Conservation (phyloP, 2,329 filamentous ascomycete genomes). For the Alternaria conjuncta region DNA sequence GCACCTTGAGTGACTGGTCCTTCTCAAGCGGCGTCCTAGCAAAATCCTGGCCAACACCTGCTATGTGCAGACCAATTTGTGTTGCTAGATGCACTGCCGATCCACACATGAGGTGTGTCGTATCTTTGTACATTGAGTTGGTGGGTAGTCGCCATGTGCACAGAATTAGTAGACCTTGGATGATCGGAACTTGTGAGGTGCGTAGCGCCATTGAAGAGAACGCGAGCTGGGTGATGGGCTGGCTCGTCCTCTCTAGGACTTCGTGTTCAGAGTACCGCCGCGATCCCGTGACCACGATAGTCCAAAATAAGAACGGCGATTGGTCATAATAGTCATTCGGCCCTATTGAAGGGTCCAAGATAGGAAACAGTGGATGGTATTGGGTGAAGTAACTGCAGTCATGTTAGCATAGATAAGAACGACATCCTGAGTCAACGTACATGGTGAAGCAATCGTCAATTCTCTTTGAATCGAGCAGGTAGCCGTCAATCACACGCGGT, state of each 20-base stretch:
- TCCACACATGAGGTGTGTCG: constrained; percentile 49
- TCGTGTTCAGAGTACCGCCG: constrained; percentile 47
- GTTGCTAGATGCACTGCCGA: constrained; percentile 51
- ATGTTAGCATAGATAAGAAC: constrained; percentile 17
- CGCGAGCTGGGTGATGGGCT: constrained; percentile 46
- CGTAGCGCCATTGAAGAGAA: constrained; percentile 48
- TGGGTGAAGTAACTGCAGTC: constrained; percentile 41
- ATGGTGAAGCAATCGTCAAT: constrained; percentile 47
- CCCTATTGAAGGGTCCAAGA: constrained; percentile 37
- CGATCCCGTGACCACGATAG: constrained; percentile 49
- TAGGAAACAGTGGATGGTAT: constrained; percentile 44
- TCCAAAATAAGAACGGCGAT: constrained; percentile 50
- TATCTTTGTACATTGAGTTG: constrained; percentile 51
- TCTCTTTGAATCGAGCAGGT: constrained; percentile 40
- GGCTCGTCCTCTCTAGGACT: constrained; percentile 41
- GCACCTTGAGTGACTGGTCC: constrained; percentile 43
- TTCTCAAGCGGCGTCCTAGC: constrained; percentile 46
- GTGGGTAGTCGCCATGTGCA: constrained; percentile 52
- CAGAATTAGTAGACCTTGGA: constrained; percentile 49
- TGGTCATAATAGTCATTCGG: constrained; percentile 45
- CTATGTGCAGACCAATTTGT: constrained; percentile 50
- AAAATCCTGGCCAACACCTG: constrained; percentile 51
- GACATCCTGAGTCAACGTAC: constrained; percentile 19
- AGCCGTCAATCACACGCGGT: constrained; percentile 38
- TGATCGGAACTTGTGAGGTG: constrained; percentile 47